Evolutionary conservation across 2,329 filamentous ascomycete species (phyloP).

Genomic region (Aspergillus ibericus): DNA sequence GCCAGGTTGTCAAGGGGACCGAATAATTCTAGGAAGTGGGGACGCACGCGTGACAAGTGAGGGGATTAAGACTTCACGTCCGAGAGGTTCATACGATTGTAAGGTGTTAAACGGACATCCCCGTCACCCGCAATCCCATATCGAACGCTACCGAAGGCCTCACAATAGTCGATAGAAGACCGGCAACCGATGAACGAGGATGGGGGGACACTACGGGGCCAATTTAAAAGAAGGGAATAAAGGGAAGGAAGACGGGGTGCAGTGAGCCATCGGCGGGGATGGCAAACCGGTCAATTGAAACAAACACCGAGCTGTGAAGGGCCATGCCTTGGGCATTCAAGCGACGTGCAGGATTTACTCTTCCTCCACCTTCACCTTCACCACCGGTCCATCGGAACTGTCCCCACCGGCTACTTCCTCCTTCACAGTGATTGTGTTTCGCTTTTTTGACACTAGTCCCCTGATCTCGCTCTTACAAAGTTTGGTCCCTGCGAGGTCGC

Average conservation of each 20-base stretch:
- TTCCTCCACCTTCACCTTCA: conserved; percentile 26
- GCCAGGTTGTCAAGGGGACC: not conserved
- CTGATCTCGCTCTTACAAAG: conserved; percentile 73
- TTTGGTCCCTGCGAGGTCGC: conserved; percentile 72
- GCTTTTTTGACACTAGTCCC: conserved; percentile 59
- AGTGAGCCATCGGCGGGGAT: not conserved
- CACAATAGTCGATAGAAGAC: no score
- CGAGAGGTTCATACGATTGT: not conserved
- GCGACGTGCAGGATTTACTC: not conserved
- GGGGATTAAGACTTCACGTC: no score
- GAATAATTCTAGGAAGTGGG: not conserved
- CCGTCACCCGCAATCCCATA: no score
- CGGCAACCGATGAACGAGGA: no score
- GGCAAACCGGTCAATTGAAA: not conserved
- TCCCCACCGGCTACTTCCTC: conserved; percentile 16
- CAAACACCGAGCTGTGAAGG: not conserved
- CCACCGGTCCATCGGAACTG: not conserved
- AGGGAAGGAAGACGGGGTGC: not conserved
- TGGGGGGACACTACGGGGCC: no score
- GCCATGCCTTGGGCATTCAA: not conserved
- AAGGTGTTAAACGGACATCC: not conserved
- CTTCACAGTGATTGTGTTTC: conserved; percentile 30
- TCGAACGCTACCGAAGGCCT: no score
- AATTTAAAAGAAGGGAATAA: not conserved
- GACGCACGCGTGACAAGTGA: not conserved